Conservation (phyloP, 805 yeast genomes). For the Torulaspora maleeae region DNA sequence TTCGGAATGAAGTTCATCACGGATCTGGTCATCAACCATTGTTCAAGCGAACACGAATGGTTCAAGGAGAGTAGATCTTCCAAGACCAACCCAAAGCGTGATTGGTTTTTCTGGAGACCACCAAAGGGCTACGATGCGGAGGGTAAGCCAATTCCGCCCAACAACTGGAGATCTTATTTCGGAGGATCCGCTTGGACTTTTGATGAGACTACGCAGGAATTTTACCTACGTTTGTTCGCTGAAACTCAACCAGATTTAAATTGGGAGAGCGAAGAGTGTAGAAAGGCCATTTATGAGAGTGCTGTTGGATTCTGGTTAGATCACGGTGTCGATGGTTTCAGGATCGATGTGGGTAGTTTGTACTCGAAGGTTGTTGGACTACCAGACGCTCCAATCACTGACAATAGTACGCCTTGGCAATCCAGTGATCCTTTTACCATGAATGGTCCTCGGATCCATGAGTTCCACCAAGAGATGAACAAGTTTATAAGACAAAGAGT, state of each 20-base stretch:
- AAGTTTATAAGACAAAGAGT: slow-evolving; percentile 38
- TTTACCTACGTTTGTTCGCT: slow-evolving; percentile 52
- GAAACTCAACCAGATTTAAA: slow-evolving; percentile 55
- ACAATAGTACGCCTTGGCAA: slow-evolving; percentile 41
- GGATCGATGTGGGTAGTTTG: slow-evolving; percentile 53
- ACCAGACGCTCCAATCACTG: slow-evolving; percentile 47
- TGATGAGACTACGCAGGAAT: slow-evolving; percentile 51
- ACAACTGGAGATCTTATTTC: slow-evolving; percentile 52
- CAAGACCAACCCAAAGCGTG: slow-evolving; percentile 50
- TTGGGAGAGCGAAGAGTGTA: slow-evolving; percentile 46
- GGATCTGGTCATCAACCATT: slow-evolving; percentile 57
- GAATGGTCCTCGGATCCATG: slow-evolving; percentile 55
- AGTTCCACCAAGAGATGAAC: slow-evolving; percentile 51
- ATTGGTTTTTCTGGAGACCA: slow-evolving; percentile 57
- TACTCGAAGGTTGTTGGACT: slow-evolving; percentile 45
- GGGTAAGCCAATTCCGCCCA: slow-evolving; percentile 53
- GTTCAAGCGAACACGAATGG: slow-evolving; percentile 54
- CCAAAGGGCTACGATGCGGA: slow-evolving; percentile 43
- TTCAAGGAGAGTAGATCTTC: slow-evolving; percentile 52
- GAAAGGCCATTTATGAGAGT: slow-evolving; percentile 39
- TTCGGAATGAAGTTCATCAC: slow-evolving; percentile 49
- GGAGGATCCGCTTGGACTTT: slow-evolving; percentile 55
- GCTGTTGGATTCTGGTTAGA: slow-evolving; percentile 52
- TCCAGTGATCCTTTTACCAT: slow-evolving; percentile 34
- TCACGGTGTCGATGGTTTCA: slow-evolving; percentile 54